Conservation (phyloP, 148 eudicot genomes). For the Chenopodium album region DNA sequence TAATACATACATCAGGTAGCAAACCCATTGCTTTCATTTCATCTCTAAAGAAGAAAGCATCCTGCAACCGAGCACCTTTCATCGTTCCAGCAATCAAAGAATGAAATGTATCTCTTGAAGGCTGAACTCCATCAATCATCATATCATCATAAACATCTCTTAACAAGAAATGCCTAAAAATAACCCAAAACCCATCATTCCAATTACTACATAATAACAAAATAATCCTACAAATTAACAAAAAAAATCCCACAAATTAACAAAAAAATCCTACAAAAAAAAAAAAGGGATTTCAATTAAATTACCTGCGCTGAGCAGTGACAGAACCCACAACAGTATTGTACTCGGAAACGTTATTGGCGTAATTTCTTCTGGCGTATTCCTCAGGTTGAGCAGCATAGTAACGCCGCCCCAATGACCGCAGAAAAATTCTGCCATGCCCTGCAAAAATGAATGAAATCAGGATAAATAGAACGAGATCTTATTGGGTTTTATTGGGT, state of each 20-base stretch:
- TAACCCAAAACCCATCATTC: not conserved
- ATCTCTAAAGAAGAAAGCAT: slow-evolving; percentile 79
- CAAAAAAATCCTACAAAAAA: not conserved
- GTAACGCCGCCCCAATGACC: slow-evolving; percentile 50
- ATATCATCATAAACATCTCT: slow-evolving; percentile 96
- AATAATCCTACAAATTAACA: not conserved
- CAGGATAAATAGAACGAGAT: not conserved
- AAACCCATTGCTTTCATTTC: slow-evolving; percentile 90
- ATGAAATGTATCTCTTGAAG: slow-evolving; percentile 79
- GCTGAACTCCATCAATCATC: slow-evolving; percentile 91
- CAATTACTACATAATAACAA: not conserved
- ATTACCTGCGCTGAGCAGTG: slow-evolving; percentile 69
- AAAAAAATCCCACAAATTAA: not conserved
- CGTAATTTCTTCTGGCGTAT: slow-evolving; percentile 66
- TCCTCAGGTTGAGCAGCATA: slow-evolving; percentile 54
- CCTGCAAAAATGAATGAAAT: slow-evolving; percentile 26
- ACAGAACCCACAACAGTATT: slow-evolving; percentile 70
- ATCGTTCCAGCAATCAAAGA: slow-evolving; percentile 68
- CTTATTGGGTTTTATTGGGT: not conserved
- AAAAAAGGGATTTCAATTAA: not conserved
- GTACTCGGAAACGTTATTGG: slow-evolving; percentile 67
- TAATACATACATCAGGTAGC: slow-evolving; percentile 82
- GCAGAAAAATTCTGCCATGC: slow-evolving; percentile 34
- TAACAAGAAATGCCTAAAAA: slow-evolving; percentile 64
- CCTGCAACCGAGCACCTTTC: slow-evolving; percentile 79